These are phyloP conservation scores for Aspergillus fumigatiaffinis DNA, from an alignment of 2,329 filamentous ascomycete species.

Conservation along the genomic window DNA sequence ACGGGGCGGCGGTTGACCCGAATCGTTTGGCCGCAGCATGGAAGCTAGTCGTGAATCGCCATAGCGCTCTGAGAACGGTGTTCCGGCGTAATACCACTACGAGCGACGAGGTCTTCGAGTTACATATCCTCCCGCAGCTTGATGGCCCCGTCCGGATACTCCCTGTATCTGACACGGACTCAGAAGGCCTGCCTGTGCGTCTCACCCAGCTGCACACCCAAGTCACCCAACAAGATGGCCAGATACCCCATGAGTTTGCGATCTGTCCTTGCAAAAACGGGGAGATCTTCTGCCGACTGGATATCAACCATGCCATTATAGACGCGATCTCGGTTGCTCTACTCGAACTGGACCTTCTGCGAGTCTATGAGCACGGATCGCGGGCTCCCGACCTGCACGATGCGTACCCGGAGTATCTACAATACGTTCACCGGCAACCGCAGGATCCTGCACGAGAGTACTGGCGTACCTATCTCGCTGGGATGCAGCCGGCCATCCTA, in stretches of 20 bases:
- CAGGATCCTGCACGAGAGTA: background rate
- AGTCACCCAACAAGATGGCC: background rate
- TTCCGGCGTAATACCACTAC: background rate
- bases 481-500: background rate
- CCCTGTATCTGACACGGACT: background rate
- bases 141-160: background rate
- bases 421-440: background rate
- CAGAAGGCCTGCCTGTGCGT: background rate
- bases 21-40: background rate
- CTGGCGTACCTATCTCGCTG: background rate
- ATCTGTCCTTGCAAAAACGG: background rate
- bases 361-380: background rate
- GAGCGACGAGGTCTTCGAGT: background rate
- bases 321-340: background rate
- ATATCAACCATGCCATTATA: constrained; percentile 2
- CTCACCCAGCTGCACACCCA: background rate
- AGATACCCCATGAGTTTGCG: background rate
- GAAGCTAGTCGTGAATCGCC: background rate
- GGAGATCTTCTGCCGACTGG: constrained; percentile 1
- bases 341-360: background rate
- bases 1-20: background rate
- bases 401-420: background rate
- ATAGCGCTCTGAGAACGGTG: background rate
- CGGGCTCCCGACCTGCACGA: background rate
- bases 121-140: background rate